These are phyloP conservation scores for Fonsecaea pedrosoi DNA, from an alignment of 2,329 filamentous ascomycete genomes.

Conservation along the genomic window DNA sequence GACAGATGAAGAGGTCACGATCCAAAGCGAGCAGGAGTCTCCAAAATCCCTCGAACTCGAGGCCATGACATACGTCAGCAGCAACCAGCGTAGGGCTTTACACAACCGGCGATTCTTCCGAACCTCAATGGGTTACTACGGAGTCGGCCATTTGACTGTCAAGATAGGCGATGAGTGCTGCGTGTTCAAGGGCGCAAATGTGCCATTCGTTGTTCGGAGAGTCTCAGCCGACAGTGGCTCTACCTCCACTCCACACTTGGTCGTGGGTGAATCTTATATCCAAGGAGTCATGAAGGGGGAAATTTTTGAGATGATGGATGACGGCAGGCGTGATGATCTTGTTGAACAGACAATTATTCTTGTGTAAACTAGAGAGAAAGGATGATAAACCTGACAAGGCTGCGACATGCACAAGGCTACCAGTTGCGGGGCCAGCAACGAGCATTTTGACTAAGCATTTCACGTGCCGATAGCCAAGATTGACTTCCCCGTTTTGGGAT, in stretches of 20 bases:
- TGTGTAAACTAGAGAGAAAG: background rate
- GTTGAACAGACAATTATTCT: background rate
- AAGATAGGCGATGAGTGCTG: conserved; percentile 25
- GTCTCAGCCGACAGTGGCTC: background rate
- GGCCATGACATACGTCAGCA: conserved; percentile 8
- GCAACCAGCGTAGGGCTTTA: conserved; percentile 22
- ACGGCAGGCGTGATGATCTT: background rate
- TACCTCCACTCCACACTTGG: background rate
- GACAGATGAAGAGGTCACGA: background rate
- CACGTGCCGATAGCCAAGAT: conserved; percentile 12
- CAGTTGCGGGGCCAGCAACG: background rate
- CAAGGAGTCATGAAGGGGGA: conserved; percentile 30
- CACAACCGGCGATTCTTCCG: conserved; percentile 25
- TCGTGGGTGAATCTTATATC: conserved; percentile 30
- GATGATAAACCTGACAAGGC: background rate
- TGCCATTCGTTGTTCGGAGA: conserved; percentile 26
- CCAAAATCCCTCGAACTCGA: conserved; percentile 14
- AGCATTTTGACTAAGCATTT: background rate
- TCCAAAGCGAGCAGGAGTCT: background rate
- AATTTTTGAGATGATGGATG: conserved; percentile 7
- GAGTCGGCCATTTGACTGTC: conserved; percentile 19
- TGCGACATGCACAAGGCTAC: background rate
- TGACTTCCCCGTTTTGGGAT: conserved; percentile 13
- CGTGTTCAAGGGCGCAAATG: conserved; percentile 21
- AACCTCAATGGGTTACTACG: conserved; percentile 26